A percentile compares a stretch with the other conserved stretches of the same genome.
phyloP scores from a whole-genome alignment of 2,329 filamentous ascomycete species.

The Corinectria fuckeliana region DNA sequence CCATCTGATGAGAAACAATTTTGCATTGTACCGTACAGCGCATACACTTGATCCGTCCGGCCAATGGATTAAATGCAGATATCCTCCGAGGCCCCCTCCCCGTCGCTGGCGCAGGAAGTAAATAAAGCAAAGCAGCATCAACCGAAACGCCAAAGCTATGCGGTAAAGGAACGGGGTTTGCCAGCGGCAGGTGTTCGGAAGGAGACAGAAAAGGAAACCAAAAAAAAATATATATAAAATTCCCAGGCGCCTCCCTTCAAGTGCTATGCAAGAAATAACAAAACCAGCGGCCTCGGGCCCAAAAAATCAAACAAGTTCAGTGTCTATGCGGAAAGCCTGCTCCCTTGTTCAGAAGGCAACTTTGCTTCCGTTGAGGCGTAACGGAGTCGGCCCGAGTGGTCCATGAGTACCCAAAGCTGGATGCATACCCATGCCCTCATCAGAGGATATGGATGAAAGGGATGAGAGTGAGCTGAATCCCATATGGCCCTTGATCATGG shows the following conservation, averaged over 20 bases:
- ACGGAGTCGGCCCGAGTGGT: conserved; percentile 40
- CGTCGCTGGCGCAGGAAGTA: conserved; percentile 22
- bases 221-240: conserved; percentile 21
- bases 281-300: conserved; percentile 5
- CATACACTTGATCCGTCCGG: conserved; percentile 19
- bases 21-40: conserved; percentile 25
- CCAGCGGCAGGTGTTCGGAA: conserved; percentile 26
- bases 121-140: conserved; percentile 9
- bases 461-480: conserved; percentile 50
- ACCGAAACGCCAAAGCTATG: conserved; percentile 39
- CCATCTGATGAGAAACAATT: conserved; percentile 22
- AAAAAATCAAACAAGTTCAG: conserved; percentile 7
- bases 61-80: conserved; percentile 30
- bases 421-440: conserved; percentile 44
- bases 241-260: conserved; percentile 5
- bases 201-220: conserved; percentile 9
- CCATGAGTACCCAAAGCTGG: conserved; percentile 42
- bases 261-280: conserved; percentile 29
- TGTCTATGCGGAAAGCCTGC: conserved; percentile 23
- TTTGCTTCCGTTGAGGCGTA: conserved; percentile 48
- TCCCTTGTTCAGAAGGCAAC: conserved; percentile 42
- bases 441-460: conserved; percentile 50
- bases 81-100: conserved; percentile 21
- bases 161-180: conserved; percentile 33
- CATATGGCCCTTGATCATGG: conserved; percentile 51